Conservation (phyloP, 257 asterid species). For the Pogostemon cablin region DNA sequence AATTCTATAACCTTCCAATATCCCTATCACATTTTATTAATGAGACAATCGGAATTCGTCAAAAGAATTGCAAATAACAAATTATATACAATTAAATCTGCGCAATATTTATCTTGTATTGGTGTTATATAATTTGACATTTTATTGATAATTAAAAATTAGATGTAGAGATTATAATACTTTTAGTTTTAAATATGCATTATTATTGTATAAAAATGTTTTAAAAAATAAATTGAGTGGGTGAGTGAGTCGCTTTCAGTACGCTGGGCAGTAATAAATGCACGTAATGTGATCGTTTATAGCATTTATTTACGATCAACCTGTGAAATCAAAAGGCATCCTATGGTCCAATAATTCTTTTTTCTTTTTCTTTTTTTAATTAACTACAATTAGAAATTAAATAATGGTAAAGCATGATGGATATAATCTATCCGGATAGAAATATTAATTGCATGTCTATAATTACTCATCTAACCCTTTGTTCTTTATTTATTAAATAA, state of each 20-base stretch:
- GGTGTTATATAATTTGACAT: background rate
- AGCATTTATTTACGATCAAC: conserved; percentile 34
- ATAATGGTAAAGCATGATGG: too few species aligned
- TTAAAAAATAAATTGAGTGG: background rate
- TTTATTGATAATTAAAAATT: background rate
- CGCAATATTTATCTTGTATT: background rate
- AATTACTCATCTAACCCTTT: too few species aligned
- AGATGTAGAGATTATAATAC: background rate
- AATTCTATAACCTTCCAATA: too few species aligned
- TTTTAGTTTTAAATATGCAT: background rate
- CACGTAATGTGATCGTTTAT: conserved; percentile 32
- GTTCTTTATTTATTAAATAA: too few species aligned
- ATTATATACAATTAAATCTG: too few species aligned
- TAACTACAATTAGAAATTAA: too few species aligned
- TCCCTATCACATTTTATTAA: too few species aligned
- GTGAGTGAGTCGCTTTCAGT: conserved; percentile 39
- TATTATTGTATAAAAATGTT: background rate
- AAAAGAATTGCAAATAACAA: too few species aligned
- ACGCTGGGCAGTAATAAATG: conserved; percentile 33
- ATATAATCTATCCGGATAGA: too few species aligned
- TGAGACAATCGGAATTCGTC: too few species aligned
- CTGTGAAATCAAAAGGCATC: conserved; percentile 28
- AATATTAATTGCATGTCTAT: too few species aligned
- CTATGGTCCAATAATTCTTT: conserved; percentile 20
- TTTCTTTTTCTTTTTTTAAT: too few species aligned